These are phyloP conservation scores for Wickerhamiella kurtzmanii DNA, from an alignment of 805 yeast genomes.

Conservation along the genomic window DNA sequence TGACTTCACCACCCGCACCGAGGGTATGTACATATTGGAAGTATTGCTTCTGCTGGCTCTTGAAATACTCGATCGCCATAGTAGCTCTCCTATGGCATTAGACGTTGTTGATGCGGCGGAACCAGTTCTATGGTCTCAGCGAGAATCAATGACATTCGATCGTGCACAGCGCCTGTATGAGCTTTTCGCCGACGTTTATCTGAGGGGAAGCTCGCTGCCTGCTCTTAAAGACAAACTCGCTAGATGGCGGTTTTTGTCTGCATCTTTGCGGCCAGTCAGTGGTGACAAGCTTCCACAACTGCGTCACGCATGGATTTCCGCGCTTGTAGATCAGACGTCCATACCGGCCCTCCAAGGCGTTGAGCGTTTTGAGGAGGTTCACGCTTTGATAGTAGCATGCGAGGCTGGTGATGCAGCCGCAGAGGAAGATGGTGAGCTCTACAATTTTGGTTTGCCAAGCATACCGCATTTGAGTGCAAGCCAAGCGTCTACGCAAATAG, in stretches of 20 bases:
- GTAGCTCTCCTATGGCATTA: background rate
- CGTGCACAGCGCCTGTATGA: constrained; percentile 7
- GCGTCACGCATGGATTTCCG: constrained; percentile 13
- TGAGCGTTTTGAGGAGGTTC: constrained; percentile 18
- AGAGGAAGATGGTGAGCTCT: constrained; percentile 1
- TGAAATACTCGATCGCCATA: background rate
- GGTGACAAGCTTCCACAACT: background rate
- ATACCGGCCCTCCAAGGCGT: constrained; percentile 15
- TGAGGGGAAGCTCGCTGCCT: background rate
- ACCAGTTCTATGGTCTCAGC: background rate
- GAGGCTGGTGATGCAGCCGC: background rate
- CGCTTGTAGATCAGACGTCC: constrained; percentile 8
- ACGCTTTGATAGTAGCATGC: constrained; percentile 6
- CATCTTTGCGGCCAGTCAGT: background rate
- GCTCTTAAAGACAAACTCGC: constrained; percentile 1
- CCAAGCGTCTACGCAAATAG: constrained; percentile 48
- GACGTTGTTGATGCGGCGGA: background rate
- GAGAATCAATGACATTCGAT: background rate
- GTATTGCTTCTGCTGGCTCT: background rate
- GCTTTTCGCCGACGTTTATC: constrained; percentile 12
- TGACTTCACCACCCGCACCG: background rate
- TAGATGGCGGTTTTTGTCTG: constrained; percentile 11
- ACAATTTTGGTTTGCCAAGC: constrained; percentile 4
- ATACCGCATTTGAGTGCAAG: constrained; percentile 24
- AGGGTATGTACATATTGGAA: background rate